Percentiles rank a stretch among this genome's conserved stretches.
phyloP scores from a whole-genome alignment of 169 alveolate genomes.

The Babesia divergens region DNA sequence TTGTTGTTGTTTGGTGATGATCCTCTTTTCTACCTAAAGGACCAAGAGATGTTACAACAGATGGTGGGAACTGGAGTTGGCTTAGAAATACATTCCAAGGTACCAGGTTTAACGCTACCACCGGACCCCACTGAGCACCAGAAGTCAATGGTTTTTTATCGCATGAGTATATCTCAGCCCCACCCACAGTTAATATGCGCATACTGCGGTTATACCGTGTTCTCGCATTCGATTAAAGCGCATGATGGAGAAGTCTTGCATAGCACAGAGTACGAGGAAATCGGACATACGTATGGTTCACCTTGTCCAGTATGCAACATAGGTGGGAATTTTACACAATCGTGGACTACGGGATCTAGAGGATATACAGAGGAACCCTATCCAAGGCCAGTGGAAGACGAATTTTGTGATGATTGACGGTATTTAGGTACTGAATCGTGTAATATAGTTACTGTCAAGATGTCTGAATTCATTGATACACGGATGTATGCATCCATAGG shows the following conservation, averaged over 20 bases:
- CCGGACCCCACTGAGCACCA: slow-evolving; percentile 28
- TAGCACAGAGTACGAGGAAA: slow-evolving; percentile 1
- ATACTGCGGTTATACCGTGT: slow-evolving; percentile 29
- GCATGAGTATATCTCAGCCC: slow-evolving; percentile 45
- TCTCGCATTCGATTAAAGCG: slow-evolving; percentile 14
- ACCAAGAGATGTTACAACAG: slow-evolving; percentile 33
- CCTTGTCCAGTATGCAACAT: slow-evolving; percentile 23
- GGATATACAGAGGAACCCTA: slow-evolving; percentile 45
- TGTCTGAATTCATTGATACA: background rate
- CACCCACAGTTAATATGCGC: slow-evolving; percentile 13
- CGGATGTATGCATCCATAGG: background rate
- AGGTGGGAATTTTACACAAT: background rate
- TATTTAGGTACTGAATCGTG: no score
- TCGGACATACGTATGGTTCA: background rate
- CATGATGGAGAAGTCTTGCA: slow-evolving; percentile 25
- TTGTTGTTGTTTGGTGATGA: slow-evolving; percentile 47
- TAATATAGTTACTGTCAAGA: background rate
- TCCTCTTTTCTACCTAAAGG: slow-evolving; percentile 25
- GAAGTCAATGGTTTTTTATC: slow-evolving; percentile 12
- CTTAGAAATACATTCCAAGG: slow-evolving; percentile 26
- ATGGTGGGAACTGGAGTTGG: slow-evolving; percentile 26
- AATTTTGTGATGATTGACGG: background rate
- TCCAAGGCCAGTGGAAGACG: slow-evolving; percentile 42
- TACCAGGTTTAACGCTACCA: slow-evolving; percentile 26
- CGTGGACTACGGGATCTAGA: slow-evolving; percentile 43